Conservation (phyloP, 2,329 filamentous ascomycete species). For the Byssochlamys sp. region DNA sequence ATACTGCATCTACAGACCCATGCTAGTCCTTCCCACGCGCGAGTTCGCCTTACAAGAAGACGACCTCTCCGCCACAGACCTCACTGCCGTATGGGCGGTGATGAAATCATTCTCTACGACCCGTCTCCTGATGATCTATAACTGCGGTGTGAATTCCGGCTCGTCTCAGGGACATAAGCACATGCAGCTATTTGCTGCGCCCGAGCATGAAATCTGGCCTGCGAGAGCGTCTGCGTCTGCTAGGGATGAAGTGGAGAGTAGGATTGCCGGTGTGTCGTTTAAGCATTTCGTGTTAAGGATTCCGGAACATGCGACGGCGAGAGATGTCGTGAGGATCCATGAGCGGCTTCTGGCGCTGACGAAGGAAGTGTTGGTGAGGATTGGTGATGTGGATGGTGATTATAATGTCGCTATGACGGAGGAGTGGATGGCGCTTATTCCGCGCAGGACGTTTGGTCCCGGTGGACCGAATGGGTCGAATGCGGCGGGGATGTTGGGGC, state of each 20-base stretch:
- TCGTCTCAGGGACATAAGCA: conserved; percentile 39
- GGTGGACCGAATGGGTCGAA: conserved; percentile 12
- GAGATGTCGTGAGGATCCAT: conserved; percentile 9
- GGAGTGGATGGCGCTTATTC: conserved; percentile 18
- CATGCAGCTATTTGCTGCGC: conserved; percentile 33
- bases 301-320: conserved; percentile 5
- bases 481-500: conserved; percentile 16
- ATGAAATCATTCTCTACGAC: conserved; percentile 16
- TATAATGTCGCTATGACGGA: conserved; percentile 19
- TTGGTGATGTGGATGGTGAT: conserved; percentile 8
- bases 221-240: conserved; percentile 12
- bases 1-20: conserved; percentile 22
- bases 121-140: conserved; percentile 34
- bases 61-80: conserved; percentile 27
- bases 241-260: conserved; percentile 7
- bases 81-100: conserved; percentile 29
- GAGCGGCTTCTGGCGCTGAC: conserved; percentile 12
- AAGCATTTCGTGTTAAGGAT: conserved; percentile 20
- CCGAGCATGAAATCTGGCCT: conserved; percentile 15
- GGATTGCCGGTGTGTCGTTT: conserved; percentile 13
- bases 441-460: conserved; percentile 8
- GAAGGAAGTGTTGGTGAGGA: conserved; percentile 8
- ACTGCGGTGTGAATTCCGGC: conserved; percentile 37
- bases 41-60: conserved; percentile 24
- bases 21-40: conserved; percentile 30